phyloP scores from a whole-genome alignment of 345 rosid species.

The Eucalyptus tenuipes region DNA sequence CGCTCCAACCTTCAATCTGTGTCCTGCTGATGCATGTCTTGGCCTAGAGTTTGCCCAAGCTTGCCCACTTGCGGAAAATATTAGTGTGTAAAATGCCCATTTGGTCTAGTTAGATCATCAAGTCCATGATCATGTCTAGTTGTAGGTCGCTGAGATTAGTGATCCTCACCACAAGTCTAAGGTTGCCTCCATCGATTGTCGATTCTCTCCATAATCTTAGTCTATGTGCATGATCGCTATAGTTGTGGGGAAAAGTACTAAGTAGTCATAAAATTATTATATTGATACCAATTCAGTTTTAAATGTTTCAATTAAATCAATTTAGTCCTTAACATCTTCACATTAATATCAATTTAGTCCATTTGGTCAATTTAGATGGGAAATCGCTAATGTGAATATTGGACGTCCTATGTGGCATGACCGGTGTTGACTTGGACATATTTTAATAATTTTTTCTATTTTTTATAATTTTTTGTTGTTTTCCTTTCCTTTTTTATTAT shows the following conservation, averaged over 20 bases:
- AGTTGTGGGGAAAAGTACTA: neutral
- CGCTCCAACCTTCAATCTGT: neutral
- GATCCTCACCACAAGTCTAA: neutral
- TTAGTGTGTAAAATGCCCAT: neutral
- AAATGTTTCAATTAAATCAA: no score
- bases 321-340: no score
- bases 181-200: neutral
- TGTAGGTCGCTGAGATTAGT: neutral
- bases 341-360: fast-evolving
- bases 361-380: no score
- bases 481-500: no score
- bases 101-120: neutral
- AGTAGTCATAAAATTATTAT: no score
- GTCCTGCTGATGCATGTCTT: neutral
- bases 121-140: neutral
- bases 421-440: no score
- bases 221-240: neutral
- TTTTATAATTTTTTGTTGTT: no score
- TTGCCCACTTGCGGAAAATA: neutral
- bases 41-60: neutral
- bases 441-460: no score
- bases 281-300: fast-evolving
- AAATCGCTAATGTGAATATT: no score
- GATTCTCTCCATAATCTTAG: neutral
- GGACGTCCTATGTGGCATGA: fast-evolving